Conservation (phyloP, 164 flowering plant species). For the Annona cherimola region DNA sequence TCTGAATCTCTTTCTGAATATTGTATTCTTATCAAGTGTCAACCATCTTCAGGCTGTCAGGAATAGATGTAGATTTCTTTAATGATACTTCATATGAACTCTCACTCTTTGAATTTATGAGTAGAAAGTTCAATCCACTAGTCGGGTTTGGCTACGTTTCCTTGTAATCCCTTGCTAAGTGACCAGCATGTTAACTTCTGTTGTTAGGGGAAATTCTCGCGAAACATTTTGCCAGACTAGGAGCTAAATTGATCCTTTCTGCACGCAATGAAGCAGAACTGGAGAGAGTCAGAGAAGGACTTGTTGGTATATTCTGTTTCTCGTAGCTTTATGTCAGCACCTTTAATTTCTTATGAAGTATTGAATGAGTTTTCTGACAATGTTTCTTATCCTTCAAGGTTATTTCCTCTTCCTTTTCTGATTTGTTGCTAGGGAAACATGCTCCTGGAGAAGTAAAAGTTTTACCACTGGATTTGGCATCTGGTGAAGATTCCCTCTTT, state of each 20-base stretch:
- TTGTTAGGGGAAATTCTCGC: conserved; percentile 77
- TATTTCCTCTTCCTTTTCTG: not conserved
- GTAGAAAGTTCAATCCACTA: not conserved
- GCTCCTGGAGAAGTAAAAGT: conserved; percentile 72
- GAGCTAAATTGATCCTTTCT: conserved; percentile 86
- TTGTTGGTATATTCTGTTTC: conserved; percentile 41
- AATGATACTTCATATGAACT: not conserved
- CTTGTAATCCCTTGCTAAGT: not conserved
- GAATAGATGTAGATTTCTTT: not conserved
- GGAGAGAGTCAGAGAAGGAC: conserved; percentile 66
- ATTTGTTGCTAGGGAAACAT: conserved; percentile 55
- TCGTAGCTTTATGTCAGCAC: not conserved
- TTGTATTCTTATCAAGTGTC: not conserved
- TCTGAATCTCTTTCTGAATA: not conserved
- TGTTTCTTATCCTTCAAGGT: not conserved
- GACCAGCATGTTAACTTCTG: not conserved
- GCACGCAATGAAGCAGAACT: conserved; percentile 81
- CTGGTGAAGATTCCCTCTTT: conserved; percentile 64
- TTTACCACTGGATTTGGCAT: conserved; percentile 77
- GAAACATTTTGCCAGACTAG: conserved; percentile 71
- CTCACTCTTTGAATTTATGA: not conserved
- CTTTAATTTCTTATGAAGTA: not conserved
- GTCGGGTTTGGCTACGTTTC: not conserved
- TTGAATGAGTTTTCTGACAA: not conserved
- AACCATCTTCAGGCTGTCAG: not conserved